phyloP scores from a whole-genome alignment of 768 basidiomycete genomes.

The Phylloporus scabripes region DNA sequence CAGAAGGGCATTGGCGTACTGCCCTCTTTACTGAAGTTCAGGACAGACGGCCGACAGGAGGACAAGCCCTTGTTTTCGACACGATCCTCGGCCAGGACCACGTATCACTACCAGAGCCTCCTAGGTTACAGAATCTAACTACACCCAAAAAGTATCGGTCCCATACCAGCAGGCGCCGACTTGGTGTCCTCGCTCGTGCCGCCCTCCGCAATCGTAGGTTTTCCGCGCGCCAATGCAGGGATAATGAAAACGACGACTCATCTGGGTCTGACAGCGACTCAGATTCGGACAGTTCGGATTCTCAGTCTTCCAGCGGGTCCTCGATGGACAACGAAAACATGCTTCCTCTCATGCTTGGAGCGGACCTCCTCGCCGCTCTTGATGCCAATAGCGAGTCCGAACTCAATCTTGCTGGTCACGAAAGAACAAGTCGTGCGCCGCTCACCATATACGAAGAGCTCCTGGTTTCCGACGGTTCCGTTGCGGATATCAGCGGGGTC shows the following conservation, averaged over 20 bases:
- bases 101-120: neutral
- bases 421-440: neutral
- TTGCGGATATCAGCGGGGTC: slow-evolving; percentile 17
- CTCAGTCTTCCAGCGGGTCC: slow-evolving; percentile 18
- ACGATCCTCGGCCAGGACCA: neutral
- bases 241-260: neutral
- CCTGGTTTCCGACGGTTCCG: slow-evolving; percentile 15
- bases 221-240: neutral
- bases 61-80: neutral
- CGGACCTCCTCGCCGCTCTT: slow-evolving; percentile 25
- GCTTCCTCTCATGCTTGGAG: slow-evolving; percentile 23
- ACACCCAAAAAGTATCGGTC: neutral
- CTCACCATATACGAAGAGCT: slow-evolving; percentile 6
- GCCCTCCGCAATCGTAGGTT: slow-evolving; percentile 17
- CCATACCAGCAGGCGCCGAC: slow-evolving; percentile 1
- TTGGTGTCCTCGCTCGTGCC: slow-evolving; percentile 20
- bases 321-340: slow-evolving; percentile 14
- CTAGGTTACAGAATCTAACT: neutral
- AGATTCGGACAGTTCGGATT: slow-evolving; percentile 13
- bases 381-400: slow-evolving; percentile 24
- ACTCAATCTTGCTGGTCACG: slow-evolving; percentile 8
- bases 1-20: slow-evolving; percentile 1
- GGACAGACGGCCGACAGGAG: neutral
- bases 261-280: slow-evolving; percentile 16
- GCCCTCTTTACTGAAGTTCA: slow-evolving; percentile 1